Conservation (phyloP, 1,284 basidiomycete species). For the Leccinum huronense region DNA sequence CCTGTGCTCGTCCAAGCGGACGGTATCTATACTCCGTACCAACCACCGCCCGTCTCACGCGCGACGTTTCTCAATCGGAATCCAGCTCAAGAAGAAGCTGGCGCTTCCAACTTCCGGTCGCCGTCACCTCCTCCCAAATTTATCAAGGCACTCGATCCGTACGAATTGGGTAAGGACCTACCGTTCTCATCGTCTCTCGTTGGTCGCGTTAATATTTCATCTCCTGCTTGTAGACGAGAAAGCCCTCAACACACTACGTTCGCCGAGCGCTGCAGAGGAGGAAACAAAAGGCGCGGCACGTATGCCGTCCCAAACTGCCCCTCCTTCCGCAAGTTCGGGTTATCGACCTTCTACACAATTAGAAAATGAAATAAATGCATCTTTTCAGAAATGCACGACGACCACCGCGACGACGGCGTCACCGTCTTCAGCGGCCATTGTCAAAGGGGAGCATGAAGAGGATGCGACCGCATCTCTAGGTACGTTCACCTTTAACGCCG, state of each 20-base stretch:
- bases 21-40: slow-evolving; percentile 26
- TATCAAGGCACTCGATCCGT: slow-evolving; percentile 32
- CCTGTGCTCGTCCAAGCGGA: background rate
- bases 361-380: slow-evolving; percentile 10
- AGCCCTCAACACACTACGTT: slow-evolving; percentile 19
- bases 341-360: slow-evolving; percentile 16
- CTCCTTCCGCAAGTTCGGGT: slow-evolving; percentile 7
- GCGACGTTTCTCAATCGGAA: slow-evolving; percentile 9
- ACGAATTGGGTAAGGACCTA: slow-evolving; percentile 26
- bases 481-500: background rate
- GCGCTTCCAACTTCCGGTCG: background rate
- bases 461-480: background rate
- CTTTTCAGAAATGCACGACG: slow-evolving; percentile 1
- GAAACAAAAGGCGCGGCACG: background rate
- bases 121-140: slow-evolving; percentile 15
- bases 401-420: background rate
- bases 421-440: background rate
- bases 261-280: slow-evolving; percentile 7
- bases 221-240: slow-evolving; percentile 28
- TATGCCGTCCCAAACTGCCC: background rate
- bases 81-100: background rate
- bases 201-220: background rate
- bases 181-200: too few relatives aligned
- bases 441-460: background rate
- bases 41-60: slow-evolving; percentile 23